phyloP scores from a whole-genome alignment of 768 basidiomycete genomes.

The Cystofilobasidium macerans region DNA sequence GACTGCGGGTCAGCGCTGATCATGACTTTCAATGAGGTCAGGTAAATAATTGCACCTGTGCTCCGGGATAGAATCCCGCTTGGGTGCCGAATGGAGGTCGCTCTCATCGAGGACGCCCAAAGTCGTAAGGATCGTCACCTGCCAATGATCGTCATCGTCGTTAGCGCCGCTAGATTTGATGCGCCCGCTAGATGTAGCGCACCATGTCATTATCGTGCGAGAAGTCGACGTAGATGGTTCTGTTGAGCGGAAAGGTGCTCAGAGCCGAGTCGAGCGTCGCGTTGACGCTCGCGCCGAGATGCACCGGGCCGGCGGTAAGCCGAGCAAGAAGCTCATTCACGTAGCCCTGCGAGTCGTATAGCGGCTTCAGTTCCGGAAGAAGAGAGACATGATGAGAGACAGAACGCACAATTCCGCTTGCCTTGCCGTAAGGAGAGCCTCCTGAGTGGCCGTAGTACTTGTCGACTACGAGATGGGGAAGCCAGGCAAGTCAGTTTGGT shows the following conservation, averaged over 20 bases:
- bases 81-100: background rate
- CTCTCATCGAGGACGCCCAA: background rate
- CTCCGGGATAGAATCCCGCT: background rate
- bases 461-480: background rate
- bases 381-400: conserved; percentile 31
- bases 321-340: conserved; percentile 73
- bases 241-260: conserved; percentile 36
- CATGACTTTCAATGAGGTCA: too few species aligned
- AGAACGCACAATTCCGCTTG: conserved; percentile 34
- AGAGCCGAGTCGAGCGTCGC: conserved; percentile 55
- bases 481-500: conserved; percentile 25
- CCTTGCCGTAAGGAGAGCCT: conserved; percentile 65
- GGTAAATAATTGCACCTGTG: background rate
- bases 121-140: background rate
- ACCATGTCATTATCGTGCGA: conserved; percentile 10
- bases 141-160: too few species aligned
- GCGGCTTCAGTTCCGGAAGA: too few species aligned
- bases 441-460: conserved; percentile 51
- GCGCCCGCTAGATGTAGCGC: too few species aligned
- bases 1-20: background rate
- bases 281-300: conserved; percentile 74
- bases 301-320: conserved; percentile 48
- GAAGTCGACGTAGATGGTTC: conserved; percentile 58
- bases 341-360: conserved; percentile 45
- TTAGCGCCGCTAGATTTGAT: too few species aligned